Conservation (phyloP, 192 early-diverging fungal genomes). For the Cladochytrium replicatum region DNA sequence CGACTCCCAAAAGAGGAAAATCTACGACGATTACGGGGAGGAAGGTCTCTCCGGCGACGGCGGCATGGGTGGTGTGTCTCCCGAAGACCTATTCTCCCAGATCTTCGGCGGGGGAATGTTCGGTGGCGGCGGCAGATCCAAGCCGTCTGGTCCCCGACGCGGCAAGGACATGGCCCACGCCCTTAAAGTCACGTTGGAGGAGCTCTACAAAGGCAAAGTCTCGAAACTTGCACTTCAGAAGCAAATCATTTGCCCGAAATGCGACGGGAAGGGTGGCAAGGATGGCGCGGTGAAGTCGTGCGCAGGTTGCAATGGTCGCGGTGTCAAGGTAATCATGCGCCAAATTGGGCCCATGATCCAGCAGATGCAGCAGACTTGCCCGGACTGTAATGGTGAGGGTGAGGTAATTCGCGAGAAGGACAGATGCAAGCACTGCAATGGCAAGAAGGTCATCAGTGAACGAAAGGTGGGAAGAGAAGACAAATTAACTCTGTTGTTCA, state of each 20-base stretch:
- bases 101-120: conserved; percentile 76
- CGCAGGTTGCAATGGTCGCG: conserved; percentile 74
- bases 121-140: conserved; percentile 58
- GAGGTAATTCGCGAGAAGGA: conserved; percentile 84
- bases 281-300: conserved; percentile 83
- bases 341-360: conserved; percentile 99
- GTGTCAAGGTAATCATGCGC: conserved; percentile 78
- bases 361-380: conserved; percentile 97
- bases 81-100: conserved; percentile 93
- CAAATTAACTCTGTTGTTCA: too few species aligned
- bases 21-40: conserved; percentile 94
- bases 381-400: conserved; percentile 81
- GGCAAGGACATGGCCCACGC: conserved; percentile 92
- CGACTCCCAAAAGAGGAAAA: conserved; percentile 76
- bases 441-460: conserved; percentile 76
- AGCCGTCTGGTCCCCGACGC: conserved; percentile 70
- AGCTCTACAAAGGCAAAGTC: conserved; percentile 82
- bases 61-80: conserved; percentile 57
- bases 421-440: conserved; percentile 83
- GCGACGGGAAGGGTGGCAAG: conserved; percentile 95
- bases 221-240: conserved; percentile 94
- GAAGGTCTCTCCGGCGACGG: conserved; percentile 75
- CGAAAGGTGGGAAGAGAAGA: conserved; percentile 86
- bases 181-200: conserved; percentile 78
- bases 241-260: conserved; percentile 79